These are phyloP conservation scores for Violaceomyces palustris DNA, from an alignment of 1,284 basidiomycete species.

Conservation along the genomic window DNA sequence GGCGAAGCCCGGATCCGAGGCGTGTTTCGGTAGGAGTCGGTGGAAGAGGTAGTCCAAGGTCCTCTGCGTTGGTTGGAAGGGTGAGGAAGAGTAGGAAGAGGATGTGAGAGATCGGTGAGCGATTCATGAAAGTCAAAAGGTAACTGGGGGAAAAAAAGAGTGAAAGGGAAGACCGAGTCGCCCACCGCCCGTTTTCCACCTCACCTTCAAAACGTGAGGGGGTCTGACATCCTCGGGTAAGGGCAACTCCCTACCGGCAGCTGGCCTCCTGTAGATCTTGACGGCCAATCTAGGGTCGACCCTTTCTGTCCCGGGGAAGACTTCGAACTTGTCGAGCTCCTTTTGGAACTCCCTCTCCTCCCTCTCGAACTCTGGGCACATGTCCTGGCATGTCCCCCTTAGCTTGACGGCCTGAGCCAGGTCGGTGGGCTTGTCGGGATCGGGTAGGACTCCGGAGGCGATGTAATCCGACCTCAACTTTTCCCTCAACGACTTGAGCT, in stretches of 20 bases:
- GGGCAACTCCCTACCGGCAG: conserved; percentile 75
- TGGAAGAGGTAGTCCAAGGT: conserved; percentile 91
- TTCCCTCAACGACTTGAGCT: conserved; percentile 28
- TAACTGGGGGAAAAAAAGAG: background rate
- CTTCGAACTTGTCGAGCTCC: conserved; percentile 81
- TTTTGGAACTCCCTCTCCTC: conserved; percentile 85
- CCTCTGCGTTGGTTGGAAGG: too few relatives aligned
- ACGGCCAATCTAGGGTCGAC: conserved; percentile 83
- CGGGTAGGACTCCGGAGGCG: conserved; percentile 76
- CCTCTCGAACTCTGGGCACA: conserved; percentile 90
- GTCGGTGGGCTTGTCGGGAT: conserved; percentile 69
- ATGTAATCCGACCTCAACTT: conserved; percentile 69
- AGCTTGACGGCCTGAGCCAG: conserved; percentile 84
- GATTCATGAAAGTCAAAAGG: background rate
- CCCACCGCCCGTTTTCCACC: background rate
- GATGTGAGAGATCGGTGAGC: too few relatives aligned
- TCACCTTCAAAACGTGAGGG: conserved; percentile 72
- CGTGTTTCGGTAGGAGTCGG: conserved; percentile 65
- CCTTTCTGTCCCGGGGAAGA: conserved; percentile 57
- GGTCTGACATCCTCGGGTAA: conserved; percentile 88
- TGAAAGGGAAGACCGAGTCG: background rate
- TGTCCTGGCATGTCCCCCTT: conserved; percentile 81
- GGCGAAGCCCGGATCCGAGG: conserved; percentile 59
- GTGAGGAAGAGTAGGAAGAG: background rate
- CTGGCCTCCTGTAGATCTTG: conserved; percentile 87